Evolutionary conservation across 129 eudicot genomes (phyloP).

Genomic region (Flaveria ramosissima): DNA sequence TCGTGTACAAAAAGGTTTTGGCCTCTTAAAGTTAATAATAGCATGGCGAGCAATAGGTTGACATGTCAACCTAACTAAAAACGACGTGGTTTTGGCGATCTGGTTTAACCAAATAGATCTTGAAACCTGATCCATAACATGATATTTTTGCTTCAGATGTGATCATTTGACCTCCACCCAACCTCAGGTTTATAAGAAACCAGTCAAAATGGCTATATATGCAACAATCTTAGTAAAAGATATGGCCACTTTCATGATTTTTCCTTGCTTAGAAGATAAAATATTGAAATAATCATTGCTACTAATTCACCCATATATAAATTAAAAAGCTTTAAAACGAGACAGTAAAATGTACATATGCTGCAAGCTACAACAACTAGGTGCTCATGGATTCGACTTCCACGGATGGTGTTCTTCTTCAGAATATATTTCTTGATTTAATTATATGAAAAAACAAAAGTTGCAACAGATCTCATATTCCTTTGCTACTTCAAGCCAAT

Average conservation of each 20-base stretch:
- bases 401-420: neutral
- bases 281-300: neutral
- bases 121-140: too few species aligned
- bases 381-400: neutral
- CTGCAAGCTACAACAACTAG: constrained; percentile 10
- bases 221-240: neutral
- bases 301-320: neutral
- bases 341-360: neutral
- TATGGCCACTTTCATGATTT: neutral
- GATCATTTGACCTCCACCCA: neutral
- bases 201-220: neutral
- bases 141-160: too few species aligned
- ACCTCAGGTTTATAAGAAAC: neutral
- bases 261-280: neutral
- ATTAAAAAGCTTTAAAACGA: neutral
- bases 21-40: too few species aligned
- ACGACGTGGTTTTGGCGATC: too few species aligned
- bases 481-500: neutral
- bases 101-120: too few species aligned
- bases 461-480: constrained; percentile 1
- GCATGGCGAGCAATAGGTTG: too few species aligned
- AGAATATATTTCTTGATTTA: constrained; percentile 7
- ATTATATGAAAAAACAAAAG: constrained; percentile 5
- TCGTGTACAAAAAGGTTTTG: too few species aligned
- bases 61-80: too few species aligned